Evolutionary conservation across 1,284 basidiomycete genomes (phyloP).

Genomic region (Ustilago bromivora): DNA sequence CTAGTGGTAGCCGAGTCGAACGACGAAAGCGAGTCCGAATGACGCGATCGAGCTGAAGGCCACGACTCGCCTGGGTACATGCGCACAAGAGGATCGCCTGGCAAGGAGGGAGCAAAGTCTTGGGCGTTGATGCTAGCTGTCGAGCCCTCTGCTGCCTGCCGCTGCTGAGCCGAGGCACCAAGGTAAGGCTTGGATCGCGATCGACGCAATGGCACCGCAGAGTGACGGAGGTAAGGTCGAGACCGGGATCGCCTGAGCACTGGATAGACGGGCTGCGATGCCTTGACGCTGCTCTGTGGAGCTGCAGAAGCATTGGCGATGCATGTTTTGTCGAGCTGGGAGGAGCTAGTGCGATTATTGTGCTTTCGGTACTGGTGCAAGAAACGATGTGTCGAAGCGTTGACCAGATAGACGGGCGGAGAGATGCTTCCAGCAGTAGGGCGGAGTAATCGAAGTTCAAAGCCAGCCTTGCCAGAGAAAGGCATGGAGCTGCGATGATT

Average conservation of each 20-base stretch:
- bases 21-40: constrained; percentile 26
- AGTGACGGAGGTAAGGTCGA: constrained; percentile 40
- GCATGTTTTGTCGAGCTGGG: neutral
- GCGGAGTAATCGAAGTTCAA: constrained; percentile 55
- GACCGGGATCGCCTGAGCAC: constrained; percentile 42
- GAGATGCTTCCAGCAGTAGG: constrained; percentile 31
- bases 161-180: constrained; percentile 21
- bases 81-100: constrained; percentile 38
- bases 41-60: constrained; percentile 44
- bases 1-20: constrained; percentile 26
- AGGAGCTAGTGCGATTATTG: neutral
- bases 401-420: constrained; percentile 47
- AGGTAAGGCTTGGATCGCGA: constrained; percentile 50
- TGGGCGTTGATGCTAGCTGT: constrained; percentile 16
- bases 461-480: constrained; percentile 53
- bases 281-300: neutral
- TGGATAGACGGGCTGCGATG: constrained; percentile 21
- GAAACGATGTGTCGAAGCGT: constrained; percentile 49
- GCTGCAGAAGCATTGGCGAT: neutral
- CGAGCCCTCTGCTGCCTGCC: constrained; percentile 5
- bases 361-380: constrained; percentile 28
- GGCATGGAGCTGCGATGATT: constrained; percentile 27
- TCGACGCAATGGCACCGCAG: constrained; percentile 30
- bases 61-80: constrained; percentile 38
- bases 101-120: constrained; percentile 48